Conservation (phyloP, 768 basidiomycete genomes). For the Mycena pura region DNA sequence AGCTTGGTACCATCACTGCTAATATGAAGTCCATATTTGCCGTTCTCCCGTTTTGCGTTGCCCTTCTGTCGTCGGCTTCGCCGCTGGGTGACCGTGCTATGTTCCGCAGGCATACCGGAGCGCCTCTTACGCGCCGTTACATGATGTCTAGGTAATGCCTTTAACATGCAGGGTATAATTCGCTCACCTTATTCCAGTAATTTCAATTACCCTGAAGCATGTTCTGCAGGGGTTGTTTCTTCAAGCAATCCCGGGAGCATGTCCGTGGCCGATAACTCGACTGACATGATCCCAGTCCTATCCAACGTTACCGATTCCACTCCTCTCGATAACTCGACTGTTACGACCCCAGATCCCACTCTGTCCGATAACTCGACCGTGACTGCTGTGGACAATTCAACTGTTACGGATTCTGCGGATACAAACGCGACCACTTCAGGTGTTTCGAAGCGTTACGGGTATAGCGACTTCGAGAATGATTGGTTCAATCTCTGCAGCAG, state of each 20-base stretch:
- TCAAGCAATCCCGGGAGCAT: constrained; percentile 10
- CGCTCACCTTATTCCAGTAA: constrained; percentile 30
- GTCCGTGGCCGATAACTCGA: constrained; percentile 1
- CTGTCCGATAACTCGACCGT: constrained; percentile 30
- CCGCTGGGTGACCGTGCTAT: constrained; percentile 43
- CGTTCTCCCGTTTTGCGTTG: constrained; percentile 37
- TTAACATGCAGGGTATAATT: neutral
- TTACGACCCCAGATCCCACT: too few relatives aligned
- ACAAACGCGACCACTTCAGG: neutral
- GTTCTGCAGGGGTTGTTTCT: constrained; percentile 33
- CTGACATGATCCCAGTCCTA: neutral
- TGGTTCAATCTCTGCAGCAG: constrained; percentile 55
- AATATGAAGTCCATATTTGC: constrained; percentile 39
- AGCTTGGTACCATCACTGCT: constrained; percentile 4
- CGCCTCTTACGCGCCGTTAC: constrained; percentile 37
- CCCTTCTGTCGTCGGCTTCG: constrained; percentile 37
- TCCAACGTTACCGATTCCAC: constrained; percentile 25
- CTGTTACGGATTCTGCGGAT: constrained; percentile 3
- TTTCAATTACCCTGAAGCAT: constrained; percentile 41
- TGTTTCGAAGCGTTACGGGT: neutral
- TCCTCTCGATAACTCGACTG: constrained; percentile 29
- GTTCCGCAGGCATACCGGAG: constrained; percentile 39
- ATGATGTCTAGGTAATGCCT: constrained; percentile 40
- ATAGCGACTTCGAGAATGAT: constrained; percentile 40
- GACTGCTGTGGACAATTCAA: constrained; percentile 22